A percentile compares a stretch with the other conserved stretches of the same genome.
phyloP scores from a whole-genome alignment of 1,139 yeast species.

The Lodderomyces elongisporus region DNA sequence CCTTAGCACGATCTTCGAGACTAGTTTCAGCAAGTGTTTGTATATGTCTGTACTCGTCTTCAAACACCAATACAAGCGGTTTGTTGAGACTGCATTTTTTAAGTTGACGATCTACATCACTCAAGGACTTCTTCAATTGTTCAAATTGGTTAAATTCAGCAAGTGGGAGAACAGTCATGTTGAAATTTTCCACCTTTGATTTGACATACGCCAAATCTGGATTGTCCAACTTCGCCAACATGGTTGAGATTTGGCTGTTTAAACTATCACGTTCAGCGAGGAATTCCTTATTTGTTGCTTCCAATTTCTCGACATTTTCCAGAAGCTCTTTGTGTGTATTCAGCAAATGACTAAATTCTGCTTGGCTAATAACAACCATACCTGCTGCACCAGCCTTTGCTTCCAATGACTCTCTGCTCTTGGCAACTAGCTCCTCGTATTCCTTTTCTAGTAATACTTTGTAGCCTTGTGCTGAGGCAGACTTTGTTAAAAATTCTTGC shows the following conservation, averaged over 20 bases:
- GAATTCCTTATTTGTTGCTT: not conserved
- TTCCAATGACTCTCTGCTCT: not conserved
- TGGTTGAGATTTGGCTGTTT: not conserved
- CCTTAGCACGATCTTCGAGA: conserved; percentile 6
- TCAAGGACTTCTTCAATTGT: not conserved
- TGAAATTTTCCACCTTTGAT: conserved; percentile 21
- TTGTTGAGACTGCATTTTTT: not conserved
- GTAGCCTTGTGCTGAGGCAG: conserved; percentile 10
- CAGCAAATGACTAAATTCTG: not conserved
- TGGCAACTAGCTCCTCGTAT: not conserved
- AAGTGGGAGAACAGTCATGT: not conserved
- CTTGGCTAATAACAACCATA: not conserved
- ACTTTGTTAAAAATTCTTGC: conserved; percentile 18
- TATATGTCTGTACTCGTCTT: not conserved
- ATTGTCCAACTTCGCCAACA: conserved; percentile 10
- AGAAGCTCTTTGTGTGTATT: too few relatives aligned
- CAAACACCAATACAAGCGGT: not conserved
- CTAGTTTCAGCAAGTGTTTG: not conserved
- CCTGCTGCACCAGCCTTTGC: not conserved
- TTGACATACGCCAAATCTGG: conserved; percentile 29
- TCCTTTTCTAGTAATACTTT: conserved; percentile 12
- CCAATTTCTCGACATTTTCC: not conserved
- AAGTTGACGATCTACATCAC: not conserved
- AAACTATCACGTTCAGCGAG: not conserved
- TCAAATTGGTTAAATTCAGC: not conserved